These are phyloP conservation scores for Jatropha curcas DNA, from an alignment of 345 rosid genomes.

Conservation along the genomic window DNA sequence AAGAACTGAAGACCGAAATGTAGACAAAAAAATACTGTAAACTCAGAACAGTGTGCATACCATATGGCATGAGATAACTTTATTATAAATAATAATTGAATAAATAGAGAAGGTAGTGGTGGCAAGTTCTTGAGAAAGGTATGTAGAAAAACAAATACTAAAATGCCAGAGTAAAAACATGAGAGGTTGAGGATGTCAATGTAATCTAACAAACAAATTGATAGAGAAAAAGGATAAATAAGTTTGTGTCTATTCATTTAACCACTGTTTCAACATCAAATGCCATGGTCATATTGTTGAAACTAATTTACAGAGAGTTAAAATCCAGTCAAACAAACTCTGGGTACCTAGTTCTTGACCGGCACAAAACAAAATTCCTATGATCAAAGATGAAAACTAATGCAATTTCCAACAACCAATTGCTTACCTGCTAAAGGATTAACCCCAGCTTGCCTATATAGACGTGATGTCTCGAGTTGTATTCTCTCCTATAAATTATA, in stretches of 20 bases:
- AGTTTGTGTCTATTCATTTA: neutral
- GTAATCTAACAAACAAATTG: neutral
- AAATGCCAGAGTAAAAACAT: neutral
- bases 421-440: slow-evolving; percentile 91
- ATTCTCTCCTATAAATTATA: slow-evolving; percentile 71
- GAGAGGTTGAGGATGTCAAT: neutral
- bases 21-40: neutral
- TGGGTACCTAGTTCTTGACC: neutral
- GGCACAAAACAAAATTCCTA: neutral
- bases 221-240: too few relatives aligned
- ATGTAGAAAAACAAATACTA: neutral
- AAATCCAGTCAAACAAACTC: neutral
- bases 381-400: neutral
- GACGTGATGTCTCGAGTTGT: slow-evolving; percentile 90
- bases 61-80: neutral
- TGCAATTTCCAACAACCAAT: slow-evolving; percentile 1
- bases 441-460: slow-evolving; percentile 92
- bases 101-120: neutral
- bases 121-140: neutral
- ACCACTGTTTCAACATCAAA: neutral
- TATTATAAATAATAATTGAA: neutral
- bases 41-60: neutral
- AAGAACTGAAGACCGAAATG: neutral
- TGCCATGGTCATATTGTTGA: neutral
- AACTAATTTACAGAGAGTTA: neutral